Evolutionary conservation across 2,329 filamentous ascomycete genomes (phyloP), one percentile per base, ranked within the genome.

Genomic region (Botryotinia globosa): DNA sequence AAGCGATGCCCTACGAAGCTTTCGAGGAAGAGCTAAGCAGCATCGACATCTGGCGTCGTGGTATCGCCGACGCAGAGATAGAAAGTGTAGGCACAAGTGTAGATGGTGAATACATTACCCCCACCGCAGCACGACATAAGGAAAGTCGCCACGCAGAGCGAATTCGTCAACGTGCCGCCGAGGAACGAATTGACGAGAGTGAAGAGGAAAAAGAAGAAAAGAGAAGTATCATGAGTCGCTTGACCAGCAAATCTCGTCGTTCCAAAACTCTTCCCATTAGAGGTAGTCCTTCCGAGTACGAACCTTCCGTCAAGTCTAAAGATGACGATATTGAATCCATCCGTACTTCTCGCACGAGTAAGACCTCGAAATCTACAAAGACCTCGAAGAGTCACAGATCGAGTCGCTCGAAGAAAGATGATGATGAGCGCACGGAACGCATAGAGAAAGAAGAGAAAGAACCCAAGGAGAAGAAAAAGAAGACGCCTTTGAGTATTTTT

Each of bases 71-170:
- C 14, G 76, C 76, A 9, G 79, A 79, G 44, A 73, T 61, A 1
- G 67, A 75, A 48, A 79, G 78, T 67, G 77, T 80, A 4, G 74
- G 73, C 3, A 81, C 80, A 4, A 80, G 79, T 74, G 79, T 79
- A 4, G 80, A 80, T 75, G 79, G 77, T 1, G 79, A 81, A 65
- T 79, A 77, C 64, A 80, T 81, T 37, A 81, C 80, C 1, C 80
- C 80, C 0, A 78, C 76, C n/a, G 78, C 78, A 8, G 76, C 76
- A 25, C 75, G 77, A 25, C 76, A 77, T 44, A 76, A 75, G 71
- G 77, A 77, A 16, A 42, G 65, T 56, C 65, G 65, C 3, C 22
- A 37, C 29, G 51, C 63, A 22, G 77, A 78, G 61, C 65, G 74
- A 3, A 78, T 78, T 44, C 72, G 74, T 16, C 76, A 77, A 37